Evolutionary conservation across 73 alveolate species (phyloP), one percentile per base, ranked within the genome.

Genomic region (Paramecium octaurelia): DNA sequence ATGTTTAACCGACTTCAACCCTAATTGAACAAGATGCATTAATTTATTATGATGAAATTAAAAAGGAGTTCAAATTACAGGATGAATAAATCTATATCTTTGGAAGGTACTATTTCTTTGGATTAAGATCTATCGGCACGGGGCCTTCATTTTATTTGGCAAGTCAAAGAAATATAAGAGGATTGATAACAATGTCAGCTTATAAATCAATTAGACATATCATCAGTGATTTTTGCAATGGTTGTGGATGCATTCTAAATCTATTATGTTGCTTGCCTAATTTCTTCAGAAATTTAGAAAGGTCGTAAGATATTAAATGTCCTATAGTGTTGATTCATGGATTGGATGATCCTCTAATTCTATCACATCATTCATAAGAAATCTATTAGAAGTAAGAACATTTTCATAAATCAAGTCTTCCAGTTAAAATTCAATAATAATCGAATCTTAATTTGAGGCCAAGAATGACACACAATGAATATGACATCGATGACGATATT

Each of bases 141-240:
- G 91, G 91, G 8, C 76, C 91, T 21, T 34, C 91, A 42, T 40
- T 42, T 80, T 80, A 23, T 80, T 24, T 80, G 27, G 91, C 76
- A 3, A 43, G 43, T 46, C 14, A 44, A 46, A 27, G 70, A 80
- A 80, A 48, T 20, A 40, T 59, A 6, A 80, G 48, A 24, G 91
- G 76, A n/a, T 44, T 80, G 12, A 80, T 80, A 44, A 20, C 57
- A 11, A 80, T 80, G 91, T 80, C 91, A 9, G 76, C 91, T 16
- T 80, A 80, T 48, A 80, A 34, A 24, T 80, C 91, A 42, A 44
- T 80, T 23, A 31, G 57, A 48, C 27, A 23, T 42, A 64, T 48
- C 4, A 43, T 42, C 0, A 80, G 27, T 23, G 91, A 80, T 80
- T 64, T 64, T 64, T 64, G 84, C 31, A 8, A 34, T 64, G 46